phyloP scores from a whole-genome alignment of 2,329 filamentous ascomycete genomes.

The Sporothrix pseudoabietina region DNA sequence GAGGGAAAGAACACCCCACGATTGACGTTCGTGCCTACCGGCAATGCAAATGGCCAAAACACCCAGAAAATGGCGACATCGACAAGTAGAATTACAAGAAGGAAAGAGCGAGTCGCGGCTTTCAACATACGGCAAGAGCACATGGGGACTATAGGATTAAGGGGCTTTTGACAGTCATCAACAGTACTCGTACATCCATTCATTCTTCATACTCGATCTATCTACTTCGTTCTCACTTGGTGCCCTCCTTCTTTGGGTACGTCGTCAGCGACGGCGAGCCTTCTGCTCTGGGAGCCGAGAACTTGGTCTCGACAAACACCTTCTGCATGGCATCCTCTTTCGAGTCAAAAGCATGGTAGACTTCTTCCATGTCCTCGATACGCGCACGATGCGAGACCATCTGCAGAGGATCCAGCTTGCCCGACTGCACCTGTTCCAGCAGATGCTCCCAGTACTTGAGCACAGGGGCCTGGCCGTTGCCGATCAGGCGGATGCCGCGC shows the following conservation, averaged over 20 bases:
- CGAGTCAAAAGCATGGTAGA: conserved; percentile 65
- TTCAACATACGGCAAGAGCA: background rate
- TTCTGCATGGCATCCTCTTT: conserved; percentile 76
- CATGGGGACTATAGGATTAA: background rate
- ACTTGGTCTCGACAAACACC: conserved; percentile 67
- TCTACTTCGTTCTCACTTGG: background rate
- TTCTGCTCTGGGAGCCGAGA: conserved; percentile 51
- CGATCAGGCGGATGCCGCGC: conserved; percentile 76
- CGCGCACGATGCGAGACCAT: conserved; percentile 80
- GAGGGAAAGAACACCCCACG: background rate
- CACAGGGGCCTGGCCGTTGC: conserved; percentile 69
- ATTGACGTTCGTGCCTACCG: background rate
- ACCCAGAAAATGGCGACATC: background rate
- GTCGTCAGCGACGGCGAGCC: conserved; percentile 47
- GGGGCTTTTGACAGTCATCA: background rate
- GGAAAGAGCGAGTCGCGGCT: background rate
- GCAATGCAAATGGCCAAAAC: background rate
- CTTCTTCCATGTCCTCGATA: conserved; percentile 70
- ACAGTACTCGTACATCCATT: background rate
- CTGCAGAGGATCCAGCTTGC: conserved; percentile 71
- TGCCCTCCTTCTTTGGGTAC: background rate
- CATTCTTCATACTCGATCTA: background rate
- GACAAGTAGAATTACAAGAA: background rate
- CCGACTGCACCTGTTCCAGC: conserved; percentile 66
- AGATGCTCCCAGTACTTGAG: conserved; percentile 83